Base-by-base conservation (phyloP, 805 yeast species). In the Ogataea haglerorum region DNA sequence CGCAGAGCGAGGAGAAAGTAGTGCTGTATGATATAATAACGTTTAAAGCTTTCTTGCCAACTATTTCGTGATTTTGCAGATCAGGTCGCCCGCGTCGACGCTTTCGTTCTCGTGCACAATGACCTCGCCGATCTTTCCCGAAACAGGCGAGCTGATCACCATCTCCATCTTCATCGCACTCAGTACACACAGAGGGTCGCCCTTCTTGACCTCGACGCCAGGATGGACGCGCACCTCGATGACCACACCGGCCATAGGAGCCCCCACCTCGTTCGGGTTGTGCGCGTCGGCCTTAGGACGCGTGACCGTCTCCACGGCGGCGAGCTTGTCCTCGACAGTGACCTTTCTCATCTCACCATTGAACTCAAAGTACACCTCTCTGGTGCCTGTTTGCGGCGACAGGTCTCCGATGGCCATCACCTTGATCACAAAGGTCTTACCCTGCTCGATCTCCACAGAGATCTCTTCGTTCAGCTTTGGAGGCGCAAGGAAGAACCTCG, bases 121-220 rank as follows among this genome's bases (percentile, higher is more conserved):
- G 15, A 93, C 75, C 16, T 83, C 87, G 34, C 83, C 81, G 47
- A 93, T 79, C 60, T 76, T 78, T 64, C 99, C 99, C 44, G 82
- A 75, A 45, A 80, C 84, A 40, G 95, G 95, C 16, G 99, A 91
- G 63, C 88, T 78, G 56, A 91, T 90, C 38, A 93, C 95, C 97
- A 93, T 93, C 73, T 93, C 99, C 99, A 91, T 91, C 79, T 91
- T 91, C 99, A 91, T 91, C 49, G 99, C 99, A 62, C 91, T 80
- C 61, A 91, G 75, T 18, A 91, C 95, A 47, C 95, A 95, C 50
- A 91, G 65, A 24, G 96, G 90, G 62, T 91, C 95, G 52, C 99
- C 99, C 78, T 91, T 91, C 78, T 87, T 88, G 51, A 93, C 95
- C 51, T 83, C 84, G 38, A 81, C 75, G 46, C 95, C 96, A 53